Percentiles rank a stretch among this genome's conserved stretches.
Evolutionary conservation across 192 early-diverging fungal genomes (phyloP).

Genomic region (Thamnidium elegans): DNA sequence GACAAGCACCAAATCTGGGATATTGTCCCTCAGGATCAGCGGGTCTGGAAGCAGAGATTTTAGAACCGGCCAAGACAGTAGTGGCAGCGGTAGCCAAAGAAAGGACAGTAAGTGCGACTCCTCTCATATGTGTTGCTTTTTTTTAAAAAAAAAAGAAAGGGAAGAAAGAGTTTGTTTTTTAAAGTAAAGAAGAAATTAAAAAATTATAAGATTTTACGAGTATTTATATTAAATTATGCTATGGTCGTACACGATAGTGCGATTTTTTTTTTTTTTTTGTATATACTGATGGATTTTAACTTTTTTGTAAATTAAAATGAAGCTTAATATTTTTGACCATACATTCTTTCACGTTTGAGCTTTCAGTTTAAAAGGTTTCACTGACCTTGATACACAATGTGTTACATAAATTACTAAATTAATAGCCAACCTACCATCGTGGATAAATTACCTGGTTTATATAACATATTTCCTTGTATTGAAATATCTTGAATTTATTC

Average conservation of each 20-base stretch:
- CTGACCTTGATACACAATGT: background rate
- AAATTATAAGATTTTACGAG: too few relatives aligned
- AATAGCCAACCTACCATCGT: too few relatives aligned
- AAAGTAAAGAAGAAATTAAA: background rate
- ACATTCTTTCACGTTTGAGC: background rate
- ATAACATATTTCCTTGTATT: too few relatives aligned
- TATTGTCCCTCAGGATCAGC: slow-evolving; percentile 45
- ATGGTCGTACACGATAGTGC: background rate
- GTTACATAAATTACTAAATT: too few relatives aligned
- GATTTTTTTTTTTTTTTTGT: background rate
- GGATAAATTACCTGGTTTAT: too few relatives aligned
- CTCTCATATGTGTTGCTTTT: slow-evolving; percentile 7
- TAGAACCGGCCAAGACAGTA: slow-evolving; percentile 10
- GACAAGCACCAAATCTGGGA: slow-evolving; percentile 49
- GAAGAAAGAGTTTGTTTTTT: background rate
- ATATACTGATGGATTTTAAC: background rate
- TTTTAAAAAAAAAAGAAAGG: background rate
- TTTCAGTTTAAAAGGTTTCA: background rate
- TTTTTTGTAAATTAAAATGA: background rate
- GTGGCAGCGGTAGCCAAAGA: slow-evolving; percentile 12
- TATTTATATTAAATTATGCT: too few relatives aligned
- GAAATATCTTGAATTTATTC: too few relatives aligned
- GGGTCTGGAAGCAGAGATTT: background rate
- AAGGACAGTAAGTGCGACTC: slow-evolving; percentile 4
- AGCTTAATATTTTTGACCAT: background rate